Conservation (phyloP, 352 stramenopile species). For the Phytophthora syringae region DNA sequence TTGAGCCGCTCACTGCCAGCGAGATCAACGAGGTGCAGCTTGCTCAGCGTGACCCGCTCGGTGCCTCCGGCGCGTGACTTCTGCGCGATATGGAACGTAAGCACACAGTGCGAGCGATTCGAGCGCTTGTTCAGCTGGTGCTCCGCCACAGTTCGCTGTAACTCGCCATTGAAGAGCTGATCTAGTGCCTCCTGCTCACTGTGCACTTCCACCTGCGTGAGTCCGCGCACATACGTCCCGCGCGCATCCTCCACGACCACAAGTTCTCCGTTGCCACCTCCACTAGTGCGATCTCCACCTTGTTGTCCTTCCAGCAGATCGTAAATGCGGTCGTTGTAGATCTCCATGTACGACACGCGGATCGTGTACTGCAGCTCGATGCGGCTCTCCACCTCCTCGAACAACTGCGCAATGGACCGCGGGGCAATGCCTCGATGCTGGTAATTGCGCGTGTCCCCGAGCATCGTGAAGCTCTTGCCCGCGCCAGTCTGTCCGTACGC, state of each 20-base stretch:
- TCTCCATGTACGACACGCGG: constrained; percentile 94
- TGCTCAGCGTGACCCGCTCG: constrained; percentile 84
- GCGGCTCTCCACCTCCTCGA: constrained; percentile 88
- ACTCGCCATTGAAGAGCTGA: constrained; percentile 92
- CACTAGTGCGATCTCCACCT: constrained; percentile 12
- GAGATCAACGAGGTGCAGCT: constrained; percentile 95
- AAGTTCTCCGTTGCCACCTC: constrained; percentile 53
- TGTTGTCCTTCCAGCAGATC: constrained; percentile 78
- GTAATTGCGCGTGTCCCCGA: constrained; percentile 92
- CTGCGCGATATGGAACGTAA: constrained; percentile 93
- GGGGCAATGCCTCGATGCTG: constrained; percentile 91
- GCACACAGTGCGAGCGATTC: constrained; percentile 94
- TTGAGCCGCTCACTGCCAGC: constrained; percentile 95
- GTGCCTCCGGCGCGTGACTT: constrained; percentile 77
- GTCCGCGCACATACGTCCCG: constrained; percentile 87
- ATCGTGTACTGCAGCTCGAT: constrained; percentile 91
- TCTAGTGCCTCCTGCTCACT: constrained; percentile 91
- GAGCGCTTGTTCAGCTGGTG: constrained; percentile 95
- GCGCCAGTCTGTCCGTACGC: constrained; percentile 91
- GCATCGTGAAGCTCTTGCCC: constrained; percentile 94
- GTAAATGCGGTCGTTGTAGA: constrained; percentile 96
- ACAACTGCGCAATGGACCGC: constrained; percentile 88
- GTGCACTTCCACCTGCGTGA: constrained; percentile 83
- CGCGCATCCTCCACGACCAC: constrained; percentile 86
- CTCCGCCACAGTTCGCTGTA: constrained; percentile 93